Evolutionary conservation across 192 early-diverging fungal species (phyloP), one percentile per base, ranked within the genome.

Genomic region (Linnemannia zychae): DNA sequence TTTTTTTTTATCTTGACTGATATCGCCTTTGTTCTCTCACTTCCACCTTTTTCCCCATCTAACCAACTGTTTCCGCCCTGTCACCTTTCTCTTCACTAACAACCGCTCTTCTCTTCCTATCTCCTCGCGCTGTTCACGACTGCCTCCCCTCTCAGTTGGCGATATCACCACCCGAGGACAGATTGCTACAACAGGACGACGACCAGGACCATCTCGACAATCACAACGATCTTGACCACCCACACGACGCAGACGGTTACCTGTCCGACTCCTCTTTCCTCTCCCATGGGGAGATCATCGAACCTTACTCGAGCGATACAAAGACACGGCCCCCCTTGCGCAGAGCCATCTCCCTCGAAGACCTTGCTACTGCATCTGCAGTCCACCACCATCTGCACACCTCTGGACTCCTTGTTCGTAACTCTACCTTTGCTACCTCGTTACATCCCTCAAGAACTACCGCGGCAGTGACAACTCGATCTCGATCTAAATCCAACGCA

Each of bases 311-410:
- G 28, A 57, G 72, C n/a, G 50, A 36, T 11, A 67, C 60, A 18
- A 74, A 63, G 33, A 57, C 77, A 44, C 50, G 47, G 44, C 72
- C 72, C 24, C 76, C 75, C 3, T 31, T 85, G 11, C 72, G 83
- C n/a, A 67, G 83, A 60, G 83, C 83, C 52, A 76, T 85, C 47
- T 85, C 83, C 9, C 67, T 85, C 4, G 83, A 85, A 48, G 83
- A 79, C 50, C 33, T 85, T 2, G 24, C 67, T 11, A 37, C 53
- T 15, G 71, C 82, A 16, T 34, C 83, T 13, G 47, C 67, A 12
- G 70, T 84, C 24, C 77, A 77, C 12, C 81, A 38, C 60, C 81
- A 78, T n/a, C 33, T 78, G 33, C 76, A 69, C 9, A 71, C 68
- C 17, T 83, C 76, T 31, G 36, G 48, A 7, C 57, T 66, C 1